Base-by-base conservation (phyloP, 805 yeast genomes). In the Clavispora phyllophila region DNA sequence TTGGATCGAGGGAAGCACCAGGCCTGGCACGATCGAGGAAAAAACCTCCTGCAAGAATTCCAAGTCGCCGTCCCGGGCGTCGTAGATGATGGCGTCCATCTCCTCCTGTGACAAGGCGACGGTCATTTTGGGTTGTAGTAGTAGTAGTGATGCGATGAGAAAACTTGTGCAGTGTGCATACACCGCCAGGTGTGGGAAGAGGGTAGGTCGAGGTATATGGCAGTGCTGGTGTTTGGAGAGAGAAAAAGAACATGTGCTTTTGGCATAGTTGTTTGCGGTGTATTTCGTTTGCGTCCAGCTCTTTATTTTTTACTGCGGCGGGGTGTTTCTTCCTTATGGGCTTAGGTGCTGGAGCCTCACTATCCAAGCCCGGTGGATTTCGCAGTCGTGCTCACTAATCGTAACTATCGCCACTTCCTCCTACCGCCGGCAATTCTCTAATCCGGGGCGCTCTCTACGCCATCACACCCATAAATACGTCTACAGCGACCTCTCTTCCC, bases 1-100 rank as follows among this genome's bases (percentile, higher is more conserved):
- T 49, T 72, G 70, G 50, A 84, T 81, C 4, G 52, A 57, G 41
- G 53, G 49, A 47, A 58, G 49, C 56, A 72, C 47, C 46, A 66
- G 55, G 1, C 59, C 58, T 2, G 82, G 72, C 39, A 78, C 75
- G 40, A 77, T 69, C 41, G 77, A 78, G 14, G 75, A 68, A 54
- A 93, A 84, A 32, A 86, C 78, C 47, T 75, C 86, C 53, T 76
- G 72, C 42, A 93, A 63, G 0, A 85, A 76, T 36, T 84, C 95
- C 36, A 88, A 62, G 54, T 91, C 98, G 6, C 97, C 97, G 25
- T 74, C 81, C 60, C 99, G 78, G 34, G 96, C 87, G 55, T 87
- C 95, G 44, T 81, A 81, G 37, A 89, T 73, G 43, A 90, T 78
- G 39, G 84, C 82, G 49, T 87, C 96, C 68, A 80, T 81, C 53